Evolutionary conservation across 2,329 filamentous ascomycete genomes (phyloP).

Genomic region (Venturia pyrina): DNA sequence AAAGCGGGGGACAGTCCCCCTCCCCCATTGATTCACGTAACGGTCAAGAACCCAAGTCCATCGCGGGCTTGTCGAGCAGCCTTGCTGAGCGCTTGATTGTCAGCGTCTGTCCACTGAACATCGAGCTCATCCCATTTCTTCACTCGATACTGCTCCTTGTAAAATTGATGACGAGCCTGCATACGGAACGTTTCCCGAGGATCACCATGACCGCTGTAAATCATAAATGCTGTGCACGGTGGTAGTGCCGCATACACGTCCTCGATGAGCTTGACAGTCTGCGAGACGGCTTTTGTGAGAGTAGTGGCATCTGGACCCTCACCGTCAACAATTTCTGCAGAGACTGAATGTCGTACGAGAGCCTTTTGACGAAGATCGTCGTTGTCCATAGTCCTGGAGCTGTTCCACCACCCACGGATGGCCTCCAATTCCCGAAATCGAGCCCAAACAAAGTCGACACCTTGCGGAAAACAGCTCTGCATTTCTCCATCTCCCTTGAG

Average conservation of each 20-base stretch:
- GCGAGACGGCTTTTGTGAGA: slow-evolving; percentile 37
- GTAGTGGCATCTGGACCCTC: slow-evolving; percentile 12
- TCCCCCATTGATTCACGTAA: slow-evolving; percentile 36
- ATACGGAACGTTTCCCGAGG: slow-evolving; percentile 46
- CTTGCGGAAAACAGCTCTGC: slow-evolving; percentile 35
- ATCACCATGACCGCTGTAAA: slow-evolving; percentile 56
- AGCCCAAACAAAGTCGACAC: slow-evolving; percentile 54
- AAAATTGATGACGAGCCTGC: slow-evolving; percentile 45
- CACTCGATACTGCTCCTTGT: slow-evolving; percentile 46
- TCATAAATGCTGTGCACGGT: slow-evolving; percentile 49
- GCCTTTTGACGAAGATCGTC: slow-evolving; percentile 17
- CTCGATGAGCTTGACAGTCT: slow-evolving; percentile 41
- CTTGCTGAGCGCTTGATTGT: slow-evolving; percentile 48
- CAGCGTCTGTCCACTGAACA: slow-evolving; percentile 55
- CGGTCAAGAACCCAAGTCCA: slow-evolving; percentile 48
- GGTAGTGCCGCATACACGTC: slow-evolving; percentile 47
- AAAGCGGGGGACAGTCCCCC: not conserved
- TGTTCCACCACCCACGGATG: slow-evolving; percentile 50
- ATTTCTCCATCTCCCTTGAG: slow-evolving; percentile 37
- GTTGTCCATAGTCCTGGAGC: slow-evolving; percentile 21
- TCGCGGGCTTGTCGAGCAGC: slow-evolving; percentile 47
- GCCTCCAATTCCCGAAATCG: slow-evolving; percentile 52
- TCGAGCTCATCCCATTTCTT: slow-evolving; percentile 54
- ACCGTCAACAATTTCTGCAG: not conserved
- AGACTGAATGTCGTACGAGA: slow-evolving; percentile 1